phyloP scores from a whole-genome alignment of 1,139 yeast species.

The Maudiozyma humilis region DNA sequence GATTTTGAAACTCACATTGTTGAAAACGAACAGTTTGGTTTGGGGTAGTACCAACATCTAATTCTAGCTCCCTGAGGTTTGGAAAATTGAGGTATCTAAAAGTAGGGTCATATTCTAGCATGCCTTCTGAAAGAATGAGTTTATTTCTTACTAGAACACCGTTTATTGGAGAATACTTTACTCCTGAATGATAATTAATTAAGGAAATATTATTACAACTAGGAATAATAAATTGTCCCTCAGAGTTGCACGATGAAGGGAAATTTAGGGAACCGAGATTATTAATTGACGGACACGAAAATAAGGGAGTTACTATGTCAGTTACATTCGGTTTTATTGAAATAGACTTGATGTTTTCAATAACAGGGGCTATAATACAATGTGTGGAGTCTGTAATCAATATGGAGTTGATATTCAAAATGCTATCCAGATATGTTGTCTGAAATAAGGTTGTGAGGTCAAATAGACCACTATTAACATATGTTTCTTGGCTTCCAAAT shows the following conservation, averaged over 20 bases:
- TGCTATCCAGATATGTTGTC: conserved; percentile 18
- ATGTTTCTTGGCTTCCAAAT: conserved; percentile 11
- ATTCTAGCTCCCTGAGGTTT: conserved; percentile 10
- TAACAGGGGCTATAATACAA: conserved; percentile 14
- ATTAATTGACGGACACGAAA: conserved; percentile 15
- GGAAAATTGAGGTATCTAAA: conserved; percentile 18
- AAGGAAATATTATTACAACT: conserved; percentile 10
- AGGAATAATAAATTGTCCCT: conserved; percentile 4
- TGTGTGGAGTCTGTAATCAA: conserved; percentile 11
- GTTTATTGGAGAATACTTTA: conserved; percentile 16
- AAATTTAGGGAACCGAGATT: conserved; percentile 18
- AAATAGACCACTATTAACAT: conserved; percentile 13
- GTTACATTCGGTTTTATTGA: conserved; percentile 6
- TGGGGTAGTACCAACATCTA: conserved; percentile 9
- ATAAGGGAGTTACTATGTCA: conserved; percentile 12
- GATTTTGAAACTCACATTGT: conserved; percentile 16
- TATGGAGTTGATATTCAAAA: conserved; percentile 18
- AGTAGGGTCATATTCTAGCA: conserved; percentile 15
- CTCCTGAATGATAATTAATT: conserved; percentile 16
- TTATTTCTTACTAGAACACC: conserved; percentile 14
- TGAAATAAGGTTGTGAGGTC: conserved; percentile 23
- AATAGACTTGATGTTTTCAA: conserved; percentile 17
- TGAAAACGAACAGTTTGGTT: conserved; percentile 14
- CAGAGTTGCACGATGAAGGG: conserved; percentile 10
- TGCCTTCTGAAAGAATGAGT: conserved; percentile 15